Evolutionary conservation across 2,329 filamentous ascomycete species (phyloP), one percentile per base, ranked within the genome.

Genomic region (Diaporthe sp.): DNA sequence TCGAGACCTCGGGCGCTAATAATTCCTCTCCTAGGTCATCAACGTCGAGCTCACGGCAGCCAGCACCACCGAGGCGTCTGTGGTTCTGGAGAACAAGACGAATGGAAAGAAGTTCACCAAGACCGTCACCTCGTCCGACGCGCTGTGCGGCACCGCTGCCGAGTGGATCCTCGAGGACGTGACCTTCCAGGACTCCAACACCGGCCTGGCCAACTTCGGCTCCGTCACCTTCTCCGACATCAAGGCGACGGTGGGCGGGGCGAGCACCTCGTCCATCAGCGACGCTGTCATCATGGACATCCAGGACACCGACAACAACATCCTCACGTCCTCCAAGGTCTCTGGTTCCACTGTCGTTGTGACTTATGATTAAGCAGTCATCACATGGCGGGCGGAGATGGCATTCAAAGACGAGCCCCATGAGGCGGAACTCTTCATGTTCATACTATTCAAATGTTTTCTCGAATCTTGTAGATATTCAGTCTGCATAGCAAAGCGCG

Each of bases 201-300:
- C 89, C 6, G 78, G 84, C 0, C 82, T 89, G 69, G 86, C 83
- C 44, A 80, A 88, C 77, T 89, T 89, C 74, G 84, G 84, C 12
- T 83, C 80, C 6, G 82, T 89, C 12, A 81, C 82, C 13, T 88
- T 88, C 79, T 85, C 83, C 4, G 79, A 79, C 68, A 82, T 83
- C 65, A 79, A 79, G 42, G 86, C 84, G 17, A 83, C 81, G 1
- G 78, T 78, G 49, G 81, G 83, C 34, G 77, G 78, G 25, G 85
- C 84, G 10, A 81, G 79, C 22, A 79, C 78, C 34, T 77, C 74
- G 44, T 78, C 57, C 61, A 82, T 78, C n/a, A 82, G 82, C 34
- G 81, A 82, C 34, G 84, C 87, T 0, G 89, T 89, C 0, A 88
- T 82, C 83, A 69, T 75, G 67, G 73, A 76, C 22, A 72, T 76